Evolutionary conservation across 129 eudicot species (phyloP), one percentile per base, ranked within the genome.

Genomic region (Dittrichia graveolens): DNA sequence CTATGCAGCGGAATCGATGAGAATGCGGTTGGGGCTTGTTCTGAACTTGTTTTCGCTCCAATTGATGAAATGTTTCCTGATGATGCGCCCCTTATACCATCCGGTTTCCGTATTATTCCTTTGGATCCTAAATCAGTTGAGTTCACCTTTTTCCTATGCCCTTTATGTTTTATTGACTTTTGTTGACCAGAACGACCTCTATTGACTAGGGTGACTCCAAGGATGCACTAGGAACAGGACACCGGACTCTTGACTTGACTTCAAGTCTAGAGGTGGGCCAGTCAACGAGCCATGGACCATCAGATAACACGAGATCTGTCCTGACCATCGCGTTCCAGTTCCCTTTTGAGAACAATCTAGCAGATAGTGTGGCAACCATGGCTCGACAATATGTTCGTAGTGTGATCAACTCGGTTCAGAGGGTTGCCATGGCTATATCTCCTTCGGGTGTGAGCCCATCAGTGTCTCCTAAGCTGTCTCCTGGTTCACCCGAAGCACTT

Each of bases 181-280:
- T 62, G 48, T 59, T 55, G 60, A 71, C 80, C 58, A 5, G 34
- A 44, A 13, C 46, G 7, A 40, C 11, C 14, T 49, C 47, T 54
- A 50, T 74, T 76, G 59, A 61, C 65, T 86, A 89, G 98, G 87
- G 85, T 76, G 95, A 74, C 50, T 53, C 69, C 6, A 82, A 75
- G 75, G 95, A 91, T 69, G 60, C 73, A 15, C 40, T 80, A 60
- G 79, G 43, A 15, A 65, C 80, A 47, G 64, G 91, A 47, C 89
- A 88, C 45, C 87, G 91, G 65, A 90, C 99, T 11, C 88, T 95
- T 24, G 99, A 95, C 81, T 75, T 95, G 64, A 79, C 99, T 55
- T 86, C 99, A n/a, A 91, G 91, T 76, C 95, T 95, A 45, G 99
- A 95, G 79, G 97, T 94, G 71, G 93, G 96, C 12, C 87, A 91